A percentile compares a stretch with the other conserved stretches of the same genome.
phyloP scores from a whole-genome alignment of 2,329 filamentous ascomycete species.

The Didymella lethalis region DNA sequence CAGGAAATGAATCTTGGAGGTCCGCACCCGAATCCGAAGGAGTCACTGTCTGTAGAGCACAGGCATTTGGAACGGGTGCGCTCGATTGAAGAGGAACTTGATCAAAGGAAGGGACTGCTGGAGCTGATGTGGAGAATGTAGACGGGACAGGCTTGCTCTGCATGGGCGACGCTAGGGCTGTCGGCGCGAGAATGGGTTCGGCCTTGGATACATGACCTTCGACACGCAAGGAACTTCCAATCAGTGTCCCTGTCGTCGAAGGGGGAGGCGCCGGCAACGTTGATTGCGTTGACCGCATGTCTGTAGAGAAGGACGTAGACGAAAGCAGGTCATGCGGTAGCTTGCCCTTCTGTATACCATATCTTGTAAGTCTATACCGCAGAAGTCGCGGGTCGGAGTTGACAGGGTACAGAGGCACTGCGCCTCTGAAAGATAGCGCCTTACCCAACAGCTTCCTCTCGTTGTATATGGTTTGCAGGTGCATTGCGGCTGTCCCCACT shows the following conservation, averaged over 20 bases:
- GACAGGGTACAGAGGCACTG: conserved; percentile 26
- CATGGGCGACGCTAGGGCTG: not conserved
- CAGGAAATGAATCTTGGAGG: not conserved
- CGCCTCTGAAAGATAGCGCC: conserved; percentile 21
- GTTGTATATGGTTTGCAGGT: conserved; percentile 27
- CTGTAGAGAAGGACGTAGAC: not conserved
- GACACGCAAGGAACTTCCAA: not conserved
- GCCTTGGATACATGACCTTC: not conserved
- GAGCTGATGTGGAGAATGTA: not conserved
- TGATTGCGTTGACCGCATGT: not conserved
- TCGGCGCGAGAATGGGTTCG: no score
- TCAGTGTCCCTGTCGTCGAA: no score
- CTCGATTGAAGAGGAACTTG: not conserved
- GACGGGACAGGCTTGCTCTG: not conserved
- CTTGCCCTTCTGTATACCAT: not conserved
- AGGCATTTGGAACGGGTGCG: not conserved
- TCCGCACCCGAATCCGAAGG: not conserved
- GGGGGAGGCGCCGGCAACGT: no score
- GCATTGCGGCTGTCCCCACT: conserved; percentile 22
- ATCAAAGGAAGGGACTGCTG: not conserved
- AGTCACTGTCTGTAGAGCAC: not conserved
- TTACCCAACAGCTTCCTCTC: conserved; percentile 23
- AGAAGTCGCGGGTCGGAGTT: not conserved
- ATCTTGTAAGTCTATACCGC: conserved; percentile 5
- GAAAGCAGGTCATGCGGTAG: not conserved